Evolutionary conservation across 768 basidiomycete genomes (phyloP).

Genomic region (Termitomyces sp.): DNA sequence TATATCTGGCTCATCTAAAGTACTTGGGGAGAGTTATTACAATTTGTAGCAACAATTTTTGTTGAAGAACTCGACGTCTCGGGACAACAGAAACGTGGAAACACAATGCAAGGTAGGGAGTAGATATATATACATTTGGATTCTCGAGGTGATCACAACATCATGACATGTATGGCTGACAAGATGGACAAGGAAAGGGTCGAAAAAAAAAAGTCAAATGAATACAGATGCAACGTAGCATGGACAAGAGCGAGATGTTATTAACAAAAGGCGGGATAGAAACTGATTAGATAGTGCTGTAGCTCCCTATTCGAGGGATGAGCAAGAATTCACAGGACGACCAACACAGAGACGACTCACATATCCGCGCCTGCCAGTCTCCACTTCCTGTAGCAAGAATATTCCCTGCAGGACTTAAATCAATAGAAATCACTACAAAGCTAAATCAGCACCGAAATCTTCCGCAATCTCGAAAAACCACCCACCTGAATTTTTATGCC

Average conservation of each 20-base stretch:
- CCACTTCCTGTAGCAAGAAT: slow-evolving; percentile 51
- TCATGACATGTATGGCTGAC: neutral
- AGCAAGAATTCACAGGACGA: neutral
- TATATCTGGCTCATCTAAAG: slow-evolving; percentile 3
- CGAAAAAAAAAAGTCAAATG: neutral
- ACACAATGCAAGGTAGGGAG: neutral
- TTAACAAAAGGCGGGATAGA: neutral
- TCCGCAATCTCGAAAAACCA: neutral
- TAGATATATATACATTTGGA: neutral
- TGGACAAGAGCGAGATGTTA: neutral
- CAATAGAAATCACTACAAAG: slow-evolving; percentile 43
- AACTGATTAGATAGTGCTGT: slow-evolving; percentile 10
- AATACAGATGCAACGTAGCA: slow-evolving; percentile 1
- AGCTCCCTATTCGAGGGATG: slow-evolving; percentile 11
- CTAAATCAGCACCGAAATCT: neutral
- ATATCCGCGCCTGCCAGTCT: slow-evolving; percentile 53
- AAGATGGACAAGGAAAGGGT: neutral
- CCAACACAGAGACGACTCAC: slow-evolving; percentile 26
- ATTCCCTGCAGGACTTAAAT: slow-evolving; percentile 42
- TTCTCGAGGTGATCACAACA: neutral
- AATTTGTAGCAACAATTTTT: neutral
- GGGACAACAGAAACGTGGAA: neutral
- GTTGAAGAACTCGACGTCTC: neutral
- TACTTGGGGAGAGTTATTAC: neutral
- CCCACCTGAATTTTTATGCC: slow-evolving; percentile 56